Conservation (phyloP, 2,329 filamentous ascomycete species). For the Penicillium janthinellum region DNA sequence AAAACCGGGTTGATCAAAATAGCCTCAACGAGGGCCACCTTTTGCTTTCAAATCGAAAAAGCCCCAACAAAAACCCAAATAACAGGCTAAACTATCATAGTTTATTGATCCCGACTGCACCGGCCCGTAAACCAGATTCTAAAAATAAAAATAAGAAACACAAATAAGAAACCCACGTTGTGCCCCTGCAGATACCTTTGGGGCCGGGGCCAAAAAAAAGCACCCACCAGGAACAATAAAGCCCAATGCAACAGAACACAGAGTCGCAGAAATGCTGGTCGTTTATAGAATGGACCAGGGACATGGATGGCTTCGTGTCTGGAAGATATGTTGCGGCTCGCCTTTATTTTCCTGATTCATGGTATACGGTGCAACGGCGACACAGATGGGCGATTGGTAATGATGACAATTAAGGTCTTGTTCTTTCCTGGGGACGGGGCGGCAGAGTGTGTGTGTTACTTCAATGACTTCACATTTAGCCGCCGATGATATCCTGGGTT, state of each 20-base stretch:
- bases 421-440: not conserved
- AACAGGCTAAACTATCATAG: not conserved
- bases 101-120: not conserved
- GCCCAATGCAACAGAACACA: not conserved
- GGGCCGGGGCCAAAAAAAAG: not conserved
- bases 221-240: not conserved
- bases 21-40: not conserved
- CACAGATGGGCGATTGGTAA: not conserved
- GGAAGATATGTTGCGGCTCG: not conserved
- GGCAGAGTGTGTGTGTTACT: not conserved
- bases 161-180: slow-evolving; percentile 25
- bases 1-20: not conserved
- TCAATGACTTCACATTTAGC: not conserved
- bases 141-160: slow-evolving; percentile 13
- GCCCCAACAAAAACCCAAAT: not conserved
- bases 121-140: not conserved
- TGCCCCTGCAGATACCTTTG: slow-evolving; percentile 10
- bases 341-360: slow-evolving; percentile 2
- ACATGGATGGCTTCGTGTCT: not conserved
- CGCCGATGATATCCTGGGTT: not conserved
- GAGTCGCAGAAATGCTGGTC: not conserved
- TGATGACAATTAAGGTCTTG: not conserved
- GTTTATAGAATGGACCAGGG: not conserved
- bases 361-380: slow-evolving; percentile 1
- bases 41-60: not conserved